Conservation (phyloP, 1,284 basidiomycete genomes). For the Pseudozyma sp. region DNA sequence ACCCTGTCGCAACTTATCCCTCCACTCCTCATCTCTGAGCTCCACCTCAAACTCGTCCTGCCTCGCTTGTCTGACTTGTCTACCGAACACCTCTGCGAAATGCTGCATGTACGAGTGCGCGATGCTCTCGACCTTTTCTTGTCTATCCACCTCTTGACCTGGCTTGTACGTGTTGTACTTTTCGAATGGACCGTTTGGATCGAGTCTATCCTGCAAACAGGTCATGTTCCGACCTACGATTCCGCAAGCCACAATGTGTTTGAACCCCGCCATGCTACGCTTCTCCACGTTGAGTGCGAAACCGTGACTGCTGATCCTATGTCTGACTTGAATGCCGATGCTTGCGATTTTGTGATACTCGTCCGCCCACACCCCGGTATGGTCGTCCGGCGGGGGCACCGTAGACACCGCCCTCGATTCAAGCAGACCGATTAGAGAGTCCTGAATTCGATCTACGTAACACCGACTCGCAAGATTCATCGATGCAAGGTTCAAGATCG, state of each 20-base stretch:
- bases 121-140: conserved; percentile 14
- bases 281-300: conserved; percentile 91
- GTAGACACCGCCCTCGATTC: conserved; percentile 55
- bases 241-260: conserved; percentile 90
- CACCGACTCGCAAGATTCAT: conserved; percentile 74
- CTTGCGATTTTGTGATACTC: conserved; percentile 82
- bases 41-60: conserved; percentile 24
- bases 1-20: not conserved
- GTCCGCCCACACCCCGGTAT: conserved; percentile 66
- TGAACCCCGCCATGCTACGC: conserved; percentile 82
- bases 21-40: not conserved
- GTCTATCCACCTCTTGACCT: not conserved
- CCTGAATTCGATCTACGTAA: conserved; percentile 80
- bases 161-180: conserved; percentile 1
- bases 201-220: conserved; percentile 58
- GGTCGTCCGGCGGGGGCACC: conserved; percentile 70
- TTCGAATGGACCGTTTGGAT: conserved; percentile 13
- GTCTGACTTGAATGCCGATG: conserved; percentile 95
- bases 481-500: conserved; percentile 82
- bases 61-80: conserved; percentile 1
- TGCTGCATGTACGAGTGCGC: conserved; percentile 15
- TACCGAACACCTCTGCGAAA: conserved; percentile 31
- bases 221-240: conserved; percentile 84
- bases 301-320: conserved; percentile 92
- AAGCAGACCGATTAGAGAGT: conserved; percentile 75